Evolutionary conservation across 495 filamentous ascomycete species (phyloP).

Genomic region (Penicillium manginii): DNA sequence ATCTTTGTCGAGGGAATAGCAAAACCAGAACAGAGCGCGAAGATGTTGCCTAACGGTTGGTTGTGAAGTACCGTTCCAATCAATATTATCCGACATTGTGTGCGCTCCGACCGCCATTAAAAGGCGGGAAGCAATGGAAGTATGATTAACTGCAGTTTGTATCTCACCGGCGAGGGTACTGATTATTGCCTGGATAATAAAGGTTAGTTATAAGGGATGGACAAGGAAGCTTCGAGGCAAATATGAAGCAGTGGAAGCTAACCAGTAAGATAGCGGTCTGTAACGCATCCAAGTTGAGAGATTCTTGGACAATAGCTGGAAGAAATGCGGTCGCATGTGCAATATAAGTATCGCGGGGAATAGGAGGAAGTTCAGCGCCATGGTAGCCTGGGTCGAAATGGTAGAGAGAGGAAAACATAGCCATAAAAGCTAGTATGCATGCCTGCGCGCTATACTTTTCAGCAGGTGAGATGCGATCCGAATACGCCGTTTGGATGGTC

Average conservation of each 20-base stretch:
- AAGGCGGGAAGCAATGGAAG: neutral
- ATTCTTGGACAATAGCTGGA: neutral
- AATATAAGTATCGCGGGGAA: neutral
- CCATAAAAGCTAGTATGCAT: neutral
- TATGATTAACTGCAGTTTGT: neutral
- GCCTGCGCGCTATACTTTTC: neutral
- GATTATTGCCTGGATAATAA: neutral
- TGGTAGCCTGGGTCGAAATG: neutral
- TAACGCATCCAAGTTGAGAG: neutral
- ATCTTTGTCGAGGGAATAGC: neutral
- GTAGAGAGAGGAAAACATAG: neutral
- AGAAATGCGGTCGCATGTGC: neutral
- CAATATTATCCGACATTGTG: neutral
- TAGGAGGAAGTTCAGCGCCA: neutral
- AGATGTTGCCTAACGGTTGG: neutral
- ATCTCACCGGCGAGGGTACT: neutral
- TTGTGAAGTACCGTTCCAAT: neutral
- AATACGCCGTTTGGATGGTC: neutral
- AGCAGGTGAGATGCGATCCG: neutral
- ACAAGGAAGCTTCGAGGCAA: too few species aligned
- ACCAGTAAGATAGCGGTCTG: neutral
- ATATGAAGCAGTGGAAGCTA: too few species aligned
- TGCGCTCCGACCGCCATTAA: neutral
- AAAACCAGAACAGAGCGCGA: neutral
- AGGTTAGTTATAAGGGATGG: too few species aligned